Conservation (phyloP, 2,329 filamentous ascomycete species). For the Fulvia fulva region DNA sequence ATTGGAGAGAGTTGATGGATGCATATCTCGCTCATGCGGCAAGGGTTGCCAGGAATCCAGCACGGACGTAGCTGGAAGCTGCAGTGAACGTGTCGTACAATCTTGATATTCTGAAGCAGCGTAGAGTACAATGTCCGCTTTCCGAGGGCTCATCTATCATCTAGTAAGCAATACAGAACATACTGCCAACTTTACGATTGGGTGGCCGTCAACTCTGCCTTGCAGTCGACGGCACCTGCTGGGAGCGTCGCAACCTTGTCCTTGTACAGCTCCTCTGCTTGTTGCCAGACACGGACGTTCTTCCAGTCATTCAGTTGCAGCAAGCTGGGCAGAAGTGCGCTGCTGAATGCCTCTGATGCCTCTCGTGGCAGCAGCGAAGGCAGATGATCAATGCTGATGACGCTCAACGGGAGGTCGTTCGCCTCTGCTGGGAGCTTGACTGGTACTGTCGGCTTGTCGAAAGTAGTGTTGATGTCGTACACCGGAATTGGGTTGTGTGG, state of each 20-base stretch:
- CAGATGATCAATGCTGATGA: conserved; percentile 86
- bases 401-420: conserved; percentile 55
- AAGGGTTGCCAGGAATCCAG: not conserved
- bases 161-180: not conserved
- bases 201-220: not conserved
- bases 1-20: conserved; percentile 25
- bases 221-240: conserved; percentile 21
- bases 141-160: conserved; percentile 6
- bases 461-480: conserved; percentile 81
- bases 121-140: not conserved
- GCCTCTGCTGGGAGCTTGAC: conserved; percentile 60
- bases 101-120: not conserved
- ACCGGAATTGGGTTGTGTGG: conserved; percentile 72
- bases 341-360: conserved; percentile 79
- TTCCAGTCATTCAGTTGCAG: conserved; percentile 71
- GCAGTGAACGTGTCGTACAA: no score
- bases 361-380: conserved; percentile 81
- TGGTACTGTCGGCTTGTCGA: conserved; percentile 78
- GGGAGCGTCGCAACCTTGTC: conserved; percentile 74
- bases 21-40: conserved; percentile 14
- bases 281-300: conserved; percentile 73
- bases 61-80: not conserved
- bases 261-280: conserved; percentile 78
- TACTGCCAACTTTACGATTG: not conserved
- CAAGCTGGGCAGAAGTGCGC: conserved; percentile 71